Percentiles rank a stretch among this genome's conserved stretches.
phyloP scores from a whole-genome alignment of 139 green algal species.

The Chlamydomonas urium region DNA sequence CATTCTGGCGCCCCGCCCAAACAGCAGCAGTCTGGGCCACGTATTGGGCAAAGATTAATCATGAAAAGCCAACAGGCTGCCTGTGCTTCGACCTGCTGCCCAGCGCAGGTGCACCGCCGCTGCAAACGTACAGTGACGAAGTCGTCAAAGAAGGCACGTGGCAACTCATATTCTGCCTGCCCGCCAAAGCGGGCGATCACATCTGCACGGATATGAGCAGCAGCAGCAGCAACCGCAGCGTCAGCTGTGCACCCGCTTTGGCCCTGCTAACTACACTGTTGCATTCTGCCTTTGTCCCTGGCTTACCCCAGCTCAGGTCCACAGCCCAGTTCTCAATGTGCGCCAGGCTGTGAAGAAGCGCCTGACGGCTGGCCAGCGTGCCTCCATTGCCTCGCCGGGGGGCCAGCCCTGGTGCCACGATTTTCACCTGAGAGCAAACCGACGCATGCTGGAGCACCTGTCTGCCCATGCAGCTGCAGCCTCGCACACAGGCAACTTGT shows the following conservation, averaged over 20 bases:
- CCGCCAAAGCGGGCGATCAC: constrained; percentile 73
- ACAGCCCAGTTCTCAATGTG: constrained; percentile 70
- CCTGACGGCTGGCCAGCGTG: constrained; percentile 34
- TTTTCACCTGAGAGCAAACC: constrained; percentile 10
- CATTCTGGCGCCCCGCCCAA: too few relatives aligned
- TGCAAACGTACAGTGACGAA: constrained; percentile 66
- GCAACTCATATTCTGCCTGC: constrained; percentile 44
- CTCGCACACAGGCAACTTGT: neutral
- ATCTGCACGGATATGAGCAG: too few relatives aligned
- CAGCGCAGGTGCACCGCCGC: too few relatives aligned
- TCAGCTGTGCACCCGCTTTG: too few relatives aligned
- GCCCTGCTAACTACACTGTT: too few relatives aligned
- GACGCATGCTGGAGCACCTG: too few relatives aligned
- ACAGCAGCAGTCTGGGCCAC: too few relatives aligned
- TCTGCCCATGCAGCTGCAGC: neutral
- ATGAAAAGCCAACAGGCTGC: too few relatives aligned
- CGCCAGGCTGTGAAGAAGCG: constrained; percentile 49
- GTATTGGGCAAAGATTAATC: too few relatives aligned
- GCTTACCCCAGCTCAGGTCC: constrained; percentile 72
- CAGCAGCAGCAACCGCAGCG: too few relatives aligned
- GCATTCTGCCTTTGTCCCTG: neutral
- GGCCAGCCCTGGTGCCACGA: constrained; percentile 3
- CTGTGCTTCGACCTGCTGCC: too few relatives aligned
- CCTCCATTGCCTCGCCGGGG: constrained; percentile 9
- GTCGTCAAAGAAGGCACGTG: constrained; percentile 72